Evolutionary conservation across 148 eudicot genomes (phyloP).

Genomic region (Persicaria tinctoria): DNA sequence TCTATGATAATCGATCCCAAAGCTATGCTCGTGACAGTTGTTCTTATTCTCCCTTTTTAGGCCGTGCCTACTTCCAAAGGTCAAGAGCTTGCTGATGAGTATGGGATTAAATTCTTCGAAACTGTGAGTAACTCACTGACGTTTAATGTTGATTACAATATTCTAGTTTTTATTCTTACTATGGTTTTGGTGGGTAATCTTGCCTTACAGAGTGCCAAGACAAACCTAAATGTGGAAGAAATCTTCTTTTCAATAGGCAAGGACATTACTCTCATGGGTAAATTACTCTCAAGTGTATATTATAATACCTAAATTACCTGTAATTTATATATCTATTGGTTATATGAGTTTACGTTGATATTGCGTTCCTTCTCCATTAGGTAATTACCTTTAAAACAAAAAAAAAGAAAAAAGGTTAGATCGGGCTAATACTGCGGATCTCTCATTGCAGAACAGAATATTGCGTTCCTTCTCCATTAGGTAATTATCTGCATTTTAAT

Average conservation of each 20-base stretch:
- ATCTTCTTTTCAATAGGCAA: constrained; percentile 90
- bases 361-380: too few relatives aligned
- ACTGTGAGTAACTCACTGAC: constrained; percentile 59
- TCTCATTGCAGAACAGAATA: too few relatives aligned
- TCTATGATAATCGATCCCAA: neutral
- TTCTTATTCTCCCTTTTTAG: constrained; percentile 25
- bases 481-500: too few relatives aligned
- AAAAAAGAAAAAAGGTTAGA: too few relatives aligned
- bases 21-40: neutral
- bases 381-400: too few relatives aligned
- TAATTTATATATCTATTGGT: too few relatives aligned
- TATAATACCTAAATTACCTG: too few relatives aligned
- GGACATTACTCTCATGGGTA: too few relatives aligned
- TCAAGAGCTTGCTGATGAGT: constrained; percentile 94
- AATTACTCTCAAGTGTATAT: too few relatives aligned
- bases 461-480: too few relatives aligned
- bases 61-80: constrained; percentile 90
- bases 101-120: constrained; percentile 89
- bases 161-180: neutral
- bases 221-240: constrained; percentile 87
- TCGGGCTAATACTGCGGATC: too few relatives aligned
- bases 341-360: too few relatives aligned
- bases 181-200: neutral
- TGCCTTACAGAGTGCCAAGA: constrained; percentile 70
- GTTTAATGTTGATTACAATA: neutral